phyloP scores from a whole-genome alignment of 192 early-diverging fungal species.

The Backusella westeae region DNA sequence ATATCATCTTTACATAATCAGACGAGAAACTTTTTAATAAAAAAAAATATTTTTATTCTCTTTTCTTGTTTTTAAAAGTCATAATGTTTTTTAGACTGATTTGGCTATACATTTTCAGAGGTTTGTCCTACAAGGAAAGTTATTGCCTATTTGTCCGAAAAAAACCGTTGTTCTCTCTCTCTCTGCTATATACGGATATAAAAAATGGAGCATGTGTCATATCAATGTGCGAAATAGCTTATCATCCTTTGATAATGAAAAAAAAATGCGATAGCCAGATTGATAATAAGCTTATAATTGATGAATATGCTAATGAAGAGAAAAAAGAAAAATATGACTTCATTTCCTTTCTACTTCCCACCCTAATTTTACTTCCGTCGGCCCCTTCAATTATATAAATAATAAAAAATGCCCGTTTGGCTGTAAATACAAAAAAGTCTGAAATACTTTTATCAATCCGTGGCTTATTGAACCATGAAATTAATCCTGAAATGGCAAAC shows the following conservation, averaged over 20 bases:
- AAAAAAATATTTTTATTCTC: not conserved
- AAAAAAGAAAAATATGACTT: not conserved
- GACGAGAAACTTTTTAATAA: not conserved
- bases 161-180: not conserved
- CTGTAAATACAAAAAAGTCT: not conserved
- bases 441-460: not conserved
- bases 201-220: not conserved
- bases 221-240: not conserved
- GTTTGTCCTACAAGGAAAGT: not conserved
- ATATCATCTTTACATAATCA: not conserved
- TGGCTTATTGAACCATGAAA: not conserved
- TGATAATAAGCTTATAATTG: not conserved
- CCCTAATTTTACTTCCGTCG: not conserved
- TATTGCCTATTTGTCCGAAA: constrained; percentile 2
- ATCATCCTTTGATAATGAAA: not conserved
- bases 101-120: not conserved
- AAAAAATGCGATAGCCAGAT: not conserved
- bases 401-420: not conserved
- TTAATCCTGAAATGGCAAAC: not conserved
- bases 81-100: not conserved
- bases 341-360: not conserved
- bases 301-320: not conserved
- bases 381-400: not conserved
- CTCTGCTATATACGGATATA: not conserved
- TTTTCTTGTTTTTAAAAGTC: not conserved